Percentiles rank a stretch among this genome's conserved stretches.
These are phyloP conservation scores for Russula emetica DNA, from an alignment of 768 basidiomycete species.

Conservation along the genomic window DNA sequence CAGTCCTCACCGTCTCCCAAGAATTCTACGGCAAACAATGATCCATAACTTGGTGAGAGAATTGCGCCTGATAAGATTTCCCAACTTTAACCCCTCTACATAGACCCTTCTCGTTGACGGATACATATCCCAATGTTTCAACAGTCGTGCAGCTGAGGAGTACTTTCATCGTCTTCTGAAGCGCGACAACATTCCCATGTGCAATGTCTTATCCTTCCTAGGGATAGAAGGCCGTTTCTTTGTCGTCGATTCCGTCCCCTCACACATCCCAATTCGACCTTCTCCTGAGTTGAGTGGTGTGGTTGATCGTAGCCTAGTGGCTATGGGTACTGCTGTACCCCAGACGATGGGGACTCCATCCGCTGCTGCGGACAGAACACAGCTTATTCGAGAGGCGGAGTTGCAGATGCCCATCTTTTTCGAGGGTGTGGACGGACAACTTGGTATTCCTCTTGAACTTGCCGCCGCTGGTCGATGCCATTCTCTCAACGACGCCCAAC, in stretches of 20 bases:
- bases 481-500: slow-evolving; percentile 3
- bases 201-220: not conserved
- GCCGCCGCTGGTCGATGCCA: slow-evolving; percentile 4
- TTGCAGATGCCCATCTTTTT: slow-evolving; percentile 24
- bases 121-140: slow-evolving; percentile 14
- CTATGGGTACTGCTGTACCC: slow-evolving; percentile 20
- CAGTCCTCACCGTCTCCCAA: not conserved
- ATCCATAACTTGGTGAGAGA: not conserved
- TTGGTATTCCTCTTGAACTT: slow-evolving; percentile 11
- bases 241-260: not conserved
- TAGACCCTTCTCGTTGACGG: slow-evolving; percentile 16
- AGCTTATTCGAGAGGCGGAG: slow-evolving; percentile 3
- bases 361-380: not conserved
- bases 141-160: not conserved
- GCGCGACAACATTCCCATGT: not conserved
- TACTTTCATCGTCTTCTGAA: slow-evolving; percentile 2
- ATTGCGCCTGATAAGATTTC: not conserved
- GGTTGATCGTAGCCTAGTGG: slow-evolving; percentile 5
- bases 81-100: not conserved
- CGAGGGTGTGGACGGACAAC: slow-evolving; percentile 4
- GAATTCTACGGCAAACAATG: not conserved
- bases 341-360: slow-evolving; percentile 14
- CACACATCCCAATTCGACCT: not conserved
- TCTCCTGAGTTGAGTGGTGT: not conserved
- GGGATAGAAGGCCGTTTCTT: slow-evolving; percentile 6